Evolutionary conservation across 768 basidiomycete species (phyloP).

Genomic region (Mrakia blollopis): DNA sequence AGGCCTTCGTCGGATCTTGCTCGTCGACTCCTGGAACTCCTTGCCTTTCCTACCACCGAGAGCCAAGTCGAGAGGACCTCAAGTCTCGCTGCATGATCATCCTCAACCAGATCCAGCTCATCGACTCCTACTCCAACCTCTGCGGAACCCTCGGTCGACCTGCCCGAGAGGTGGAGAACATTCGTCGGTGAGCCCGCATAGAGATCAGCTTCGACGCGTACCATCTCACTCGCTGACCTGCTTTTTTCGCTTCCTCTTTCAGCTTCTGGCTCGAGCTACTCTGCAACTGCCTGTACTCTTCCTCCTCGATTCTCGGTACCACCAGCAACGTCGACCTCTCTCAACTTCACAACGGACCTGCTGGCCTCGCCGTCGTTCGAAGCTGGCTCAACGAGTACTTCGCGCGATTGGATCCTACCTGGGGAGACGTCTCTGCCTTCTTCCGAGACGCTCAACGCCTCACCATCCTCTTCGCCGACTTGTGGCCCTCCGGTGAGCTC

Average conservation of each 20-base stretch:
- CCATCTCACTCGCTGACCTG: neutral
- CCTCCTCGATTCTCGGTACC: neutral
- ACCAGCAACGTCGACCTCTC: conserved; percentile 3
- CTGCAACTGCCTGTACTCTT: conserved; percentile 10
- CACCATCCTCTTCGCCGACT: neutral
- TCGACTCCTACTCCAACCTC: neutral
- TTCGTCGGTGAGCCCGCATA: neutral
- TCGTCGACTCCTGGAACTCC: neutral
- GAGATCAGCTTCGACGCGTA: neutral
- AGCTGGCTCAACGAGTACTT: conserved; percentile 3
- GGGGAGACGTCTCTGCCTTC: neutral
- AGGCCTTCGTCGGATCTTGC: neutral
- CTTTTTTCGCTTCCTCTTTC: neutral
- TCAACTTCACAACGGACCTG: neutral
- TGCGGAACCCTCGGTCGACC: neutral
- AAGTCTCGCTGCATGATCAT: neutral
- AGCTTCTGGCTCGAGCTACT: conserved; percentile 1
- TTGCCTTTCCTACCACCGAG: neutral
- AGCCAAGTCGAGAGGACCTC: neutral
- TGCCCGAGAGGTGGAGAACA: neutral
- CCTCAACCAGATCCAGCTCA: conserved; percentile 8
- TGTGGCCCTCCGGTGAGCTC: conserved; percentile 2
- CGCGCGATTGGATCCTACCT: neutral
- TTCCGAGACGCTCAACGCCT: neutral
- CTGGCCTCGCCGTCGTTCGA: neutral